Evolutionary conservation across 495 filamentous ascomycete species (phyloP), one percentile per base, ranked within the genome.

Genomic region (Podospora anserina): DNA sequence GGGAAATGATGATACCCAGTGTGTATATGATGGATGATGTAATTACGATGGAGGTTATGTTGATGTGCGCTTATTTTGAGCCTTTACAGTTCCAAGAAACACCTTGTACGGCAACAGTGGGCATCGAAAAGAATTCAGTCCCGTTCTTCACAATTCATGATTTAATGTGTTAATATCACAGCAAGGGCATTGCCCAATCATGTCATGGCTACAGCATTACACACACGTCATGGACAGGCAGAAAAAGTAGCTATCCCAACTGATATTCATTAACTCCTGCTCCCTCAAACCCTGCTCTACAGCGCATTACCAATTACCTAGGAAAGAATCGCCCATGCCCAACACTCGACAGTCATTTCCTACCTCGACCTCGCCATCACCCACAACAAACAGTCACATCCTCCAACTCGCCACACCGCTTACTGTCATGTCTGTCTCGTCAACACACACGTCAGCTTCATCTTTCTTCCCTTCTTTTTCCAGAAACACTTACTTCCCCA

Each of bases 401-500:
- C 39, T 49, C 19, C 56, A 58, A 27, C 23, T 58, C 13, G 56
- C 15, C 18, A 20, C 20, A n/a, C n/a, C 56, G 56, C 2, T 49
- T 11, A 49, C 9, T 49, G 39, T 3, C 13, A 16, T 49, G 7
- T 13, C 39, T 49, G 39, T 49, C 15, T 49, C 7, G 6, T 49
- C 39, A 49, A 49, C 18, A 9, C 20, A 9, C 23, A 59, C 6
- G 56, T 59, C 56, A 20, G n/a, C 23, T 20, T 58, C 20, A 15
- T 20, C 23, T 5, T 20, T 2, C 20, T 19, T 58, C 13, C 56
- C 7, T n/a, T 18, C 56, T 20, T 26, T 56, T 56, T 56, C 54
- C 54, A 16, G 20, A 58, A 20, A 20, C 6, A 61, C 61, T 63
- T 44, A 63, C 61, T 5, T 32, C 32, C 32, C 61, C 49, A 63